A percentile compares a stretch with the other conserved stretches of the same genome.
Evolutionary conservation across 1,139 yeast genomes (phyloP).

Genomic region (Geotrichum siamense): DNA sequence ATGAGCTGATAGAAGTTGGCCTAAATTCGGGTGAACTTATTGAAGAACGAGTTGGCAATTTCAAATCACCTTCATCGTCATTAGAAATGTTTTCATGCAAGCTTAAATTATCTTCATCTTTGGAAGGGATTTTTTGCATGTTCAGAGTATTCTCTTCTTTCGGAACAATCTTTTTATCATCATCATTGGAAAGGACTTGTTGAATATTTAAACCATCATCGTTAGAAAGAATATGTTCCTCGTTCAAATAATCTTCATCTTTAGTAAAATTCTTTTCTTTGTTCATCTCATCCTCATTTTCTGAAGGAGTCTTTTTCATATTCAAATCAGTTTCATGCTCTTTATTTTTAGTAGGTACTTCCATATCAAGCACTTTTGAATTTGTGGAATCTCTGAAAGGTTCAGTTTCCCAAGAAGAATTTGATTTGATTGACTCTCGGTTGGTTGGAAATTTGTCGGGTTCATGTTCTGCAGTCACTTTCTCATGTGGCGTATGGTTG

Average conservation of each 20-base stretch:
- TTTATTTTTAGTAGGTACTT: background rate
- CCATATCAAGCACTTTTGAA: background rate
- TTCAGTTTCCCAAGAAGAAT: constrained; percentile 13
- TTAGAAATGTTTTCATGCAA: too few species aligned
- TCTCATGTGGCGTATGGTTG: background rate
- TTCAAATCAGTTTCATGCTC: background rate
- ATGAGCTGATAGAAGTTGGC: constrained; percentile 4
- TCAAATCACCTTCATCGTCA: too few species aligned
- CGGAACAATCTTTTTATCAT: too few species aligned
- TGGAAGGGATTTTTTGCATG: constrained; percentile 10
- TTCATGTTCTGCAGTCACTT: constrained; percentile 1
- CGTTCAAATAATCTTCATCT: too few species aligned
- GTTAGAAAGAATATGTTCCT: too few species aligned
- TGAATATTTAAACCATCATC: too few species aligned
- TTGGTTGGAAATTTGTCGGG: background rate
- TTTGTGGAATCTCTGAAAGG: background rate
- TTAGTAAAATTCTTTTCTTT: too few species aligned
- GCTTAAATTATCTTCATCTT: too few species aligned
- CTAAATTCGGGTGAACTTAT: too few species aligned
- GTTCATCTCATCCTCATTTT: background rate
- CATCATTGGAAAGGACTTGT: too few species aligned
- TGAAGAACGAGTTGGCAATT: too few species aligned
- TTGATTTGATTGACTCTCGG: background rate
- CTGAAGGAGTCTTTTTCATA: background rate
- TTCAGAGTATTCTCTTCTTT: too few species aligned